Evolutionary conservation across 257 asterid genomes (phyloP).

Genomic region (Solanum boliviense): DNA sequence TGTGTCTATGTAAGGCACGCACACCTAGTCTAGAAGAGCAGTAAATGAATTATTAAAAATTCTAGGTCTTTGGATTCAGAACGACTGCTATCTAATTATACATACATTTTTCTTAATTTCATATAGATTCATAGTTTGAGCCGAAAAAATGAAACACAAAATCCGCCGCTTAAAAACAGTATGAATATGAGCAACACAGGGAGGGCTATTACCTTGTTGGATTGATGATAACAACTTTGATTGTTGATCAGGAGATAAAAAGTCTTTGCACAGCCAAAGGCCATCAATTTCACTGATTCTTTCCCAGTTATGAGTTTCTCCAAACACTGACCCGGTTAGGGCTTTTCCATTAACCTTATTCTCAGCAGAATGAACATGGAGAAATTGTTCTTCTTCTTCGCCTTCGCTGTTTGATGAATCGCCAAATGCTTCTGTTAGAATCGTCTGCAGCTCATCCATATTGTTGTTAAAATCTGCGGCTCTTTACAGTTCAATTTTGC

Average conservation of each 20-base stretch:
- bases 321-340: conserved; percentile 18
- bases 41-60: background rate
- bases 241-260: conserved; percentile 54
- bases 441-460: conserved; percentile 24
- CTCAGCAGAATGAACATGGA: background rate
- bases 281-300: conserved; percentile 53
- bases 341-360: conserved; percentile 11
- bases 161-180: background rate
- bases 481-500: background rate
- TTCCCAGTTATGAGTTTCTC: conserved; percentile 51
- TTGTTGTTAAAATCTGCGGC: background rate
- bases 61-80: background rate
- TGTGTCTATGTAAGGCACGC: background rate
- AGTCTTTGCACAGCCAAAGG: conserved; percentile 61
- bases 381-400: background rate
- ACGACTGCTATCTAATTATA: background rate
- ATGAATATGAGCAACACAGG: background rate
- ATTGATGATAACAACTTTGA: conserved; percentile 50
- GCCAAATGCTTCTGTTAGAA: conserved; percentile 63
- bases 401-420: conserved; percentile 50
- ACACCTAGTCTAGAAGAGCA: background rate
- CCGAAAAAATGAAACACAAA: background rate
- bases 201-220: conserved; percentile 27
- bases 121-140: background rate
- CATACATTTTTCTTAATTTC: background rate